These are phyloP conservation scores for Gymnopilus dilepis DNA, from an alignment of 768 basidiomycete species.

Conservation along the genomic window DNA sequence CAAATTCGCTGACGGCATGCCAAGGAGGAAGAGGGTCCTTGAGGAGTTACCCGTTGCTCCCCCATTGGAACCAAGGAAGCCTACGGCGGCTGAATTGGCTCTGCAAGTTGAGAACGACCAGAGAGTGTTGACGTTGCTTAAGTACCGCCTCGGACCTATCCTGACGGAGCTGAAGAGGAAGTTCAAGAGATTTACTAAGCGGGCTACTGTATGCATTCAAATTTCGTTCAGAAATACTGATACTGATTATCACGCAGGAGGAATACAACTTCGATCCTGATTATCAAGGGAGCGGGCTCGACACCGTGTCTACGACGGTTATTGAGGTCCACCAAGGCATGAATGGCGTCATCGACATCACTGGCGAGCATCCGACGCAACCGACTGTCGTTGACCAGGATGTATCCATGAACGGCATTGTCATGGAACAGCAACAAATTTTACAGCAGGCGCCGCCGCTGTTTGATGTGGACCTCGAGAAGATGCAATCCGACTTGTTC, in stretches of 20 bases:
- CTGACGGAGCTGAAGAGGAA: slow-evolving; percentile 89
- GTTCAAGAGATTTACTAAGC: slow-evolving; percentile 88
- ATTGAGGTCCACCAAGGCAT: slow-evolving; percentile 34
- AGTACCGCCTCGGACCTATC: slow-evolving; percentile 90
- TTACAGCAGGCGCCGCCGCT: slow-evolving; percentile 53
- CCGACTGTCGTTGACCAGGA: slow-evolving; percentile 38
- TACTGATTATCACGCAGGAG: slow-evolving; percentile 52
- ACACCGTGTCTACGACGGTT: slow-evolving; percentile 30
- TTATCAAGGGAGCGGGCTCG: slow-evolving; percentile 19
- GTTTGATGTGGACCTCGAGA: slow-evolving; percentile 91
- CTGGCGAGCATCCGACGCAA: slow-evolving; percentile 40
- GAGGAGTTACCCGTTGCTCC: slow-evolving; percentile 90
- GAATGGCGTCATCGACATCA: slow-evolving; percentile 51
- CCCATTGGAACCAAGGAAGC: slow-evolving; percentile 84
- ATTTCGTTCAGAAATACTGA: neutral
- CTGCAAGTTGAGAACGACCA: slow-evolving; percentile 84
- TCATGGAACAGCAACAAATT: slow-evolving; percentile 41
- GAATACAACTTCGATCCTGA: slow-evolving; percentile 67
- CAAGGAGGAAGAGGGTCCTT: slow-evolving; percentile 80
- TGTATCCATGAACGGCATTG: slow-evolving; percentile 40
- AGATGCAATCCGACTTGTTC: slow-evolving; percentile 86
- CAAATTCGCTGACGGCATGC: slow-evolving; percentile 87
- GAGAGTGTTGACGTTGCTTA: slow-evolving; percentile 77
- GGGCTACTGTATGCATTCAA: slow-evolving; percentile 62
- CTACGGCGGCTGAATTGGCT: slow-evolving; percentile 81